Evolutionary conservation across 495 filamentous ascomycete genomes (phyloP), one percentile per base, ranked within the genome.

Genomic region (Chaetomium fimeti): DNA sequence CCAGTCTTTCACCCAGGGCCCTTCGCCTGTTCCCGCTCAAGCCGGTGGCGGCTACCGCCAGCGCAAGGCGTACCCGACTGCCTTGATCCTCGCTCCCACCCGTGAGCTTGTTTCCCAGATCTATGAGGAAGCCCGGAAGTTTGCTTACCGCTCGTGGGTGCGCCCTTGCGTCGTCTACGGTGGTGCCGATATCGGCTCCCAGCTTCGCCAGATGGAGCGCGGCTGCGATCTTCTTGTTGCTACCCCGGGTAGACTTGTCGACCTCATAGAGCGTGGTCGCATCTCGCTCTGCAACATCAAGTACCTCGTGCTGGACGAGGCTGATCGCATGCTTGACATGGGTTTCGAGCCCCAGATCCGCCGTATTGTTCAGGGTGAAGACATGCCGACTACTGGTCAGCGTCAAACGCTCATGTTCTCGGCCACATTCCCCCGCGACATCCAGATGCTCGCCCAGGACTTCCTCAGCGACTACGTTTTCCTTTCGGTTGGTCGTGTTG

Each of bases 311-410:
- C 89, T 98, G 43, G 94, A 98, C 70, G 94, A 98, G 84, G 94
- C 94, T 77, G 94, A 98, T 82, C 95, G 95, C 77, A 98, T 98
- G 94, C 81, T 98, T 84, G 94, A 98, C 82, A 98, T 98, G 94
- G 94, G 94, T 89, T 98, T 98, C 84, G 94, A 98, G 83, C 94
- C 94, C 71, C 94, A 98, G 79, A 97, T 98, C 76, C 93, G 94
- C 68, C 89, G 94, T 68, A 98, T 98, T 70, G 93, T 98, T 27
- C 93, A 98, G 78, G 91, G 90, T 66, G 94, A 97, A 79, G 94
- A 98, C 74, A 97, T 98, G 94, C 94, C 95, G 42, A 78, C 80
- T 52, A 91, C 92, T 65, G 82, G 89, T 63, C 79, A 83, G 69
- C 92, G 95, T 72, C 95, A 98, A 78, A 97, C 94, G 48, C 93